Conservation (phyloP, 805 yeast species). For the Hyphopichia homilentoma region DNA sequence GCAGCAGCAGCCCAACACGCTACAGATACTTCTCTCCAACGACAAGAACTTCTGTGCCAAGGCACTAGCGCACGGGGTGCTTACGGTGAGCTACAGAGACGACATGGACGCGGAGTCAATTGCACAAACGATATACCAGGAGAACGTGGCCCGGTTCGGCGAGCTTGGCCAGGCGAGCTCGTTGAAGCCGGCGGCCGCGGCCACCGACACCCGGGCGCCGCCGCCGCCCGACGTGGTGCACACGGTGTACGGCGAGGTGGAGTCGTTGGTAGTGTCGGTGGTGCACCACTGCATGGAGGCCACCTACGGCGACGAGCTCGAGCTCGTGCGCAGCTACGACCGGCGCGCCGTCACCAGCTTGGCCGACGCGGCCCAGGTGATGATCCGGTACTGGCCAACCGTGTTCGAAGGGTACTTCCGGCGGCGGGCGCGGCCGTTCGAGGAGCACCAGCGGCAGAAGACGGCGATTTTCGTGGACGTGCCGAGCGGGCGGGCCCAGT, state of each 20-base stretch:
- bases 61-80: conserved; percentile 62
- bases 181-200: background rate
- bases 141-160: conserved; percentile 25
- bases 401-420: conserved; percentile 53
- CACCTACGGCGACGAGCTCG: conserved; percentile 57
- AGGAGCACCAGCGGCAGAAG: conserved; percentile 8
- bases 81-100: conserved; percentile 56
- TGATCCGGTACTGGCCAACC: conserved; percentile 51
- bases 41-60: conserved; percentile 81
- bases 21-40: conserved; percentile 67
- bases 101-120: conserved; percentile 44
- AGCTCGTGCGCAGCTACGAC: conserved; percentile 45
- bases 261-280: conserved; percentile 38
- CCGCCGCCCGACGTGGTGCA: conserved; percentile 10
- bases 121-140: conserved; percentile 36
- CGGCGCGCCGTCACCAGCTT: conserved; percentile 30
- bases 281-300: conserved; percentile 49
- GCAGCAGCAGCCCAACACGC: conserved; percentile 23
- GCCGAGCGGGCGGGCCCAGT: conserved; percentile 10
- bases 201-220: conserved; percentile 4
- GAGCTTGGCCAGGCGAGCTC: conserved; percentile 4
- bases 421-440: conserved; percentile 14
- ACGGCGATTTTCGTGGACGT: conserved; percentile 7
- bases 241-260: conserved; percentile 39
- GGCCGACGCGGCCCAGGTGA: conserved; percentile 37